Conservation (phyloP, 164 flowering plant species). For the Nymphaea thermarum region DNA sequence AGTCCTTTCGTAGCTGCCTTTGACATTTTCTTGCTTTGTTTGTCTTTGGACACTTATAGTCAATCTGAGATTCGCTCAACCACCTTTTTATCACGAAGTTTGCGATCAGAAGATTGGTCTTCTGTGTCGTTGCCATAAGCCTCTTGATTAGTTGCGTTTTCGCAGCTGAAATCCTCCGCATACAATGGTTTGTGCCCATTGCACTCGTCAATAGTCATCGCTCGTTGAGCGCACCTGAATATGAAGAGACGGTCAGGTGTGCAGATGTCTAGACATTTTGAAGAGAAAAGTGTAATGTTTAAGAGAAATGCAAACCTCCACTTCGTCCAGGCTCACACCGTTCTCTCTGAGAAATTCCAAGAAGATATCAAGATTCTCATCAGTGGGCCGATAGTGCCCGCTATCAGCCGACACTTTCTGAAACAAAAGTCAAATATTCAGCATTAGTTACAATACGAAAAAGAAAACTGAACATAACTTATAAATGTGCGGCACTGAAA, state of each 20-base stretch:
- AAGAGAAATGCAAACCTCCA: slow-evolving; percentile 32
- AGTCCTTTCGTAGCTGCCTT: slow-evolving; percentile 35
- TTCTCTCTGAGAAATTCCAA: slow-evolving; percentile 44
- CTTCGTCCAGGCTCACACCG: slow-evolving; percentile 51
- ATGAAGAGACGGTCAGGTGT: too few relatives aligned
- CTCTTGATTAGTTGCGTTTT: slow-evolving; percentile 9
- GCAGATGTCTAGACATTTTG: too few relatives aligned
- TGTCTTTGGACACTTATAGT: slow-evolving; percentile 1
- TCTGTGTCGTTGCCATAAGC: slow-evolving; percentile 7
- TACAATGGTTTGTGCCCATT: slow-evolving; percentile 23
- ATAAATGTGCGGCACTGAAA: not conserved
- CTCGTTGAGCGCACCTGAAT: slow-evolving; percentile 43
- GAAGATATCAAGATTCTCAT: slow-evolving; percentile 49
- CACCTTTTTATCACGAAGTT: slow-evolving; percentile 7
- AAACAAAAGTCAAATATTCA: slow-evolving; percentile 4
- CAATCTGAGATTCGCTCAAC: slow-evolving; percentile 9
- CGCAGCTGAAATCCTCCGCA: slow-evolving; percentile 2
- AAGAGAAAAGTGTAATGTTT: too few relatives aligned
- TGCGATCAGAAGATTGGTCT: not conserved
- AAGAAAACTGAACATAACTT: too few relatives aligned
- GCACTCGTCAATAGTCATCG: slow-evolving; percentile 44
- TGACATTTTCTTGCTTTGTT: not conserved
- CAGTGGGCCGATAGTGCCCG: slow-evolving; percentile 86
- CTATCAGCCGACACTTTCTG: slow-evolving; percentile 85
- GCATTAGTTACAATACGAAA: not conserved